Evolutionary conservation across 257 asterid genomes (phyloP).

Genomic region (Buddleja alternifolia): DNA sequence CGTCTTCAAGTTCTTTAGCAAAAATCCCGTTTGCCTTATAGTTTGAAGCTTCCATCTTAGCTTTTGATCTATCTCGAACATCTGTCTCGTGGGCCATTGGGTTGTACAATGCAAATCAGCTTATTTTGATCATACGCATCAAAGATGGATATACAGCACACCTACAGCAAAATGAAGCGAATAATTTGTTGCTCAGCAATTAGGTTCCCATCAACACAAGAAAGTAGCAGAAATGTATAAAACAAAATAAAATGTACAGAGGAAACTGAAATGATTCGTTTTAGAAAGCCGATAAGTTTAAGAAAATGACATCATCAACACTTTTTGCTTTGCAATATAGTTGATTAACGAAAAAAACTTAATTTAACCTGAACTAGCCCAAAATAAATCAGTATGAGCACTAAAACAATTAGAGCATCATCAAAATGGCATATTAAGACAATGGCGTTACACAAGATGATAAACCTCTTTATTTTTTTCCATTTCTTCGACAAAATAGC

Average conservation of each 20-base stretch:
- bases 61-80: slow-evolving; percentile 36
- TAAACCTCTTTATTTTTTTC: too few relatives aligned
- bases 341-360: too few relatives aligned
- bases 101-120: slow-evolving; percentile 26
- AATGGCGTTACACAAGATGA: too few relatives aligned
- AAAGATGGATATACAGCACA: slow-evolving; percentile 24
- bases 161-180: slow-evolving; percentile 31
- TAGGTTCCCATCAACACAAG: slow-evolving; percentile 1
- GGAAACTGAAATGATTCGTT: background rate
- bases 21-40: slow-evolving; percentile 34
- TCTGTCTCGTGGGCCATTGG: slow-evolving; percentile 29
- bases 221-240: background rate
- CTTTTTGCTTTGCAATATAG: background rate
- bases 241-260: background rate
- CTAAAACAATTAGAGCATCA: too few relatives aligned
- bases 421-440: too few relatives aligned
- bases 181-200: background rate
- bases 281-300: background rate
- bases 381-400: too few relatives aligned
- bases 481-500: too few relatives aligned
- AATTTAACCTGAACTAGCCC: too few relatives aligned
- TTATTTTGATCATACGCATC: slow-evolving; percentile 6
- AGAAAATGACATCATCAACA: background rate
- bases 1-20: slow-evolving; percentile 58
- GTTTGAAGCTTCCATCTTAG: slow-evolving; percentile 39